Conservation (phyloP, 2,329 filamentous ascomycete species). For the Colletotrichum acutatum region DNA sequence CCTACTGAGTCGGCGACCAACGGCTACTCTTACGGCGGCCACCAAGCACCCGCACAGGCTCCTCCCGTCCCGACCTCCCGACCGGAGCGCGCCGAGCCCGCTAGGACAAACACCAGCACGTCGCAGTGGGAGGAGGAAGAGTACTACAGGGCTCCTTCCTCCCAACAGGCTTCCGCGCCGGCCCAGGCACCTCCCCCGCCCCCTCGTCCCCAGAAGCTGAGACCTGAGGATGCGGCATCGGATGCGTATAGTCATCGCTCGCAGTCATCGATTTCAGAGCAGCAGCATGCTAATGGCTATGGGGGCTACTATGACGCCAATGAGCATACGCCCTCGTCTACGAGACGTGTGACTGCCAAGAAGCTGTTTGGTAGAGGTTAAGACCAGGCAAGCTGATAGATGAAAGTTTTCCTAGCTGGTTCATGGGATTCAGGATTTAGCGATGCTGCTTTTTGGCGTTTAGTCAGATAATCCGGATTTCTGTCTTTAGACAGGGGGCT, state of each 20-base stretch:
- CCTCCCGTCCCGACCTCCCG: not conserved
- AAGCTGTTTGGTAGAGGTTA: constrained; percentile 35
- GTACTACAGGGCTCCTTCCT: constrained; percentile 37
- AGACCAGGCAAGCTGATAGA: not conserved
- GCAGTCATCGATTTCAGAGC: constrained; percentile 7
- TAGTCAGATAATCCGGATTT: too few relatives aligned
- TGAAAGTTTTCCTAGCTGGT: not conserved
- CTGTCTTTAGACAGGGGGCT: not conserved
- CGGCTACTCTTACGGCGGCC: constrained; percentile 17
- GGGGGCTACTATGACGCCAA: constrained; percentile 16
- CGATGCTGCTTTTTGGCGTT: not conserved
- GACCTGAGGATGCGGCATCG: constrained; percentile 36
- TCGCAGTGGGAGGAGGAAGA: constrained; percentile 37
- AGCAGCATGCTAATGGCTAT: constrained; percentile 29
- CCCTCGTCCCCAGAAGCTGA: constrained; percentile 47
- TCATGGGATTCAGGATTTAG: not conserved
- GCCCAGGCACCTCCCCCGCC: constrained; percentile 44
- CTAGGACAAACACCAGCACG: constrained; percentile 13
- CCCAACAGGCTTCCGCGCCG: not conserved
- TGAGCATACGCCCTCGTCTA: constrained; percentile 21
- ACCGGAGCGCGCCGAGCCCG: constrained; percentile 23
- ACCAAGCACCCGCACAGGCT: constrained; percentile 1
- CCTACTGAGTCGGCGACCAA: constrained; percentile 8
- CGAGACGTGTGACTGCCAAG: constrained; percentile 32
- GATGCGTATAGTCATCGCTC: constrained; percentile 19